Evolutionary conservation across 83 land plant genomes (phyloP).

Genomic region (Picea engelmannii): DNA sequence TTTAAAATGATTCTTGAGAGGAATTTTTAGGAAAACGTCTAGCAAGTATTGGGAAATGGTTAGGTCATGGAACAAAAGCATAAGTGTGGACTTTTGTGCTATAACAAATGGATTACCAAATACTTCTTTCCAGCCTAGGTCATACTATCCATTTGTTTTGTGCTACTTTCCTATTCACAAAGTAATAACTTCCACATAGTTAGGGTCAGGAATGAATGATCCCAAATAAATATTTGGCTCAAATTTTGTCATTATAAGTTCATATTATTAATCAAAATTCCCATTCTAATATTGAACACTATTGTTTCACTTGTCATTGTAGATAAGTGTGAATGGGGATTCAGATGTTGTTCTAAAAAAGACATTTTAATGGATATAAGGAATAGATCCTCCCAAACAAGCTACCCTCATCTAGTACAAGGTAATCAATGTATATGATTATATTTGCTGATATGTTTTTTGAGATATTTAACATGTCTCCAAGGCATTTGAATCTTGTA

Average conservation of each 20-base stretch:
- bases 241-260: no score
- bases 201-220: neutral
- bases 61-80: no score
- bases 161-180: neutral
- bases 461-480: no score
- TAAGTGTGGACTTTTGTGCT: no score
- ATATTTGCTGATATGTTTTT: neutral
- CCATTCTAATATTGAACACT: neutral
- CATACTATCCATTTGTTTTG: neutral
- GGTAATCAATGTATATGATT: conserved; percentile 36
- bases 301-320: neutral
- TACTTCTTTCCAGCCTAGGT: neutral
- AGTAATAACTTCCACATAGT: neutral
- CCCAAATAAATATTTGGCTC: neutral
- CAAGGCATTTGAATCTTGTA: no score
- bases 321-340: conserved; percentile 5
- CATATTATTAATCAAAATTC: neutral
- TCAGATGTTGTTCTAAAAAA: neutral
- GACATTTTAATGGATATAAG: conserved; percentile 11
- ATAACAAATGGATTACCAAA: neutral
- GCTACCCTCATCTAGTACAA: neutral
- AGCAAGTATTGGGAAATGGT: no score
- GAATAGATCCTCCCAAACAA: conserved; percentile 5
- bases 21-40: no score
- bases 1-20: no score